Conservation (phyloP, 768 basidiomycete species). For the Leccinum longicurvipes region DNA sequence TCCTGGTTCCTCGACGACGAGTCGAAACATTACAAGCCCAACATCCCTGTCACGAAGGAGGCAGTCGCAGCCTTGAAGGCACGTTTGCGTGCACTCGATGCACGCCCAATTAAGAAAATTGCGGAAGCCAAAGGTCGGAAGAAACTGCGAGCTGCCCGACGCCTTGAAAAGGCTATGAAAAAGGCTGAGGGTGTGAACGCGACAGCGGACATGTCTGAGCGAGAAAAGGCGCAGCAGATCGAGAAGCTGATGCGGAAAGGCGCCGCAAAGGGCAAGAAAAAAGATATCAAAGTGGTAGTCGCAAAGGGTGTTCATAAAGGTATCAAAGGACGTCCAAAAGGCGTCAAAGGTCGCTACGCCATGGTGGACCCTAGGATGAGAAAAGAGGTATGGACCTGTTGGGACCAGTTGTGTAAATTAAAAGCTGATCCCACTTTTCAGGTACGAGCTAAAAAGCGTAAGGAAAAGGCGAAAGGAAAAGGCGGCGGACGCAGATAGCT, state of each 20-base stretch:
- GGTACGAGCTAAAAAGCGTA: slow-evolving; percentile 81
- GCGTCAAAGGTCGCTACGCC: slow-evolving; percentile 90
- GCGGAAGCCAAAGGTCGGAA: slow-evolving; percentile 98
- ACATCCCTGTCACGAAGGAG: slow-evolving; percentile 96
- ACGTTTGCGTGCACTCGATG: slow-evolving; percentile 90
- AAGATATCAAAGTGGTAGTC: slow-evolving; percentile 83
- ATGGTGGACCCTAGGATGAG: slow-evolving; percentile 95
- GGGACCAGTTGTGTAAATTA: background rate
- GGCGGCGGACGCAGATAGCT: slow-evolving; percentile 35
- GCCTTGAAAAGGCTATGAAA: slow-evolving; percentile 89
- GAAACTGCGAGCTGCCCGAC: slow-evolving; percentile 82
- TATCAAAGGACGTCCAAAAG: slow-evolving; percentile 89
- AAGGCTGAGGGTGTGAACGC: slow-evolving; percentile 93
- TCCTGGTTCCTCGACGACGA: slow-evolving; percentile 98
- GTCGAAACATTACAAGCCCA: slow-evolving; percentile 85
- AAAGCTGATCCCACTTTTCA: slow-evolving; percentile 30
- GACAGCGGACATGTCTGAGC: slow-evolving; percentile 87
- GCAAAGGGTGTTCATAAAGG: slow-evolving; percentile 90
- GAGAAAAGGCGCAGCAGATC: slow-evolving; percentile 91
- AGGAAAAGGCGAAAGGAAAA: slow-evolving; percentile 70
- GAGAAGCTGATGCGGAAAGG: slow-evolving; percentile 89
- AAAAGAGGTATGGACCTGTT: slow-evolving; percentile 62
- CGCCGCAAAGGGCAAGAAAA: slow-evolving; percentile 64
- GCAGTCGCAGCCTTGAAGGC: slow-evolving; percentile 81
- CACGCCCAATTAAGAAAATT: slow-evolving; percentile 97